Evolutionary conservation across 257 asterid species (phyloP).

Genomic region (Solanum paucissectum): DNA sequence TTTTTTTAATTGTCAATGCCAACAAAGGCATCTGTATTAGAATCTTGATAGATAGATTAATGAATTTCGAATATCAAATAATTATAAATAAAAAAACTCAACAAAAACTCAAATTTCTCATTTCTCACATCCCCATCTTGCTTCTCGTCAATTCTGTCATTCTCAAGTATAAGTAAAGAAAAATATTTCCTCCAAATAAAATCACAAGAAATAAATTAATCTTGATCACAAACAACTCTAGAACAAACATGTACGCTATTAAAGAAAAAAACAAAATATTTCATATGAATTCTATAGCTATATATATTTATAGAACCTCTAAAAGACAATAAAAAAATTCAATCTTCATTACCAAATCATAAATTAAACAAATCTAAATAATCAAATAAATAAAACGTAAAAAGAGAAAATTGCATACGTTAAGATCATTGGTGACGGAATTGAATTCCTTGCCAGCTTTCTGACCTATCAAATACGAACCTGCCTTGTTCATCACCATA

Average conservation of each 20-base stretch:
- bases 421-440: slow-evolving; percentile 71
- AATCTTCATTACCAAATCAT: not conserved
- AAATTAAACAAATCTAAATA: not conserved
- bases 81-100: not conserved
- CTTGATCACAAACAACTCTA: no score
- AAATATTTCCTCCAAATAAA: not conserved
- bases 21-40: not conserved
- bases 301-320: not conserved
- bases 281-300: not conserved
- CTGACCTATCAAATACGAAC: slow-evolving; percentile 75
- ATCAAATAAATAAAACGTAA: not conserved
- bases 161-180: not conserved
- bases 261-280: not conserved
- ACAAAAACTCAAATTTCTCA: not conserved
- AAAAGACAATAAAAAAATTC: not conserved
- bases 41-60: not conserved
- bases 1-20: not conserved
- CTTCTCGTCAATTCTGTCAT: not conserved
- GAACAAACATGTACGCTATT: not conserved
- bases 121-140: not conserved
- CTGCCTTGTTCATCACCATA: slow-evolving; percentile 65
- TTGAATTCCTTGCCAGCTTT: slow-evolving; percentile 54
- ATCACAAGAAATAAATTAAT: not conserved
- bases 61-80: not conserved
- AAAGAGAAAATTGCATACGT: slow-evolving; percentile 25